Base-by-base conservation (phyloP, 306 rosid species). In the Vigna angularis region DNA sequence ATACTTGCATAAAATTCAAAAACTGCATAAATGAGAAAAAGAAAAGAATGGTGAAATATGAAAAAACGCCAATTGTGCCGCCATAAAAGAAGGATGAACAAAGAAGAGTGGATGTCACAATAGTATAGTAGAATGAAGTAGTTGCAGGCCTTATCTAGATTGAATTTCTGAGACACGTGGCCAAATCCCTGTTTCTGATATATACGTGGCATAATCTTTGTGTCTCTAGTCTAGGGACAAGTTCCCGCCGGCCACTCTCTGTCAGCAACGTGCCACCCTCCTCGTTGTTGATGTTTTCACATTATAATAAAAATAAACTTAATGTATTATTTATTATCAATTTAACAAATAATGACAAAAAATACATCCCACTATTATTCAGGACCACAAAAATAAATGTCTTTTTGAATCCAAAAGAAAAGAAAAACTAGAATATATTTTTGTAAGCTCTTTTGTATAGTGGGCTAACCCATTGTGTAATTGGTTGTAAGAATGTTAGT, bases 211-310 rank as follows among this genome's bases (percentile, higher is more conserved):
- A n/a, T 0, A 9, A 77, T 77, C 70, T 3, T 3, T 16, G 45
- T 64, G 16, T 11, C 32, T 24, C 6, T 76, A 4, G 12, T 20
- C 36, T 59, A 1, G 9, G 70, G 61, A 76, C 50, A 52, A 28
- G 45, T 40, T 48, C 66, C 24, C 32, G 73, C 77, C 61, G 73
- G 61, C 81, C 84, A 66, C 78, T 17, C 36, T 45, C 69, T 20
- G 70, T 70, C 62, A 82, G 20, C 85, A 71, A 76, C 82, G 78
- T 82, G 79, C 82, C 2, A 64, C 66, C 85, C 65, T 34, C 79
- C 79, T 71, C 57, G 16, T 63, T 65, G 10, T 64, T 77, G n/a
- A 55, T 72, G 58, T 55, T 70, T 81, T 22, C 34, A 10, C 32
- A 10, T 20, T 52, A 20, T 5, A 24, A 26, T 26, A 13, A 57